Evolutionary conservation across 306 rosid genomes (phyloP).

Genomic region (Nissolia schottii): DNA sequence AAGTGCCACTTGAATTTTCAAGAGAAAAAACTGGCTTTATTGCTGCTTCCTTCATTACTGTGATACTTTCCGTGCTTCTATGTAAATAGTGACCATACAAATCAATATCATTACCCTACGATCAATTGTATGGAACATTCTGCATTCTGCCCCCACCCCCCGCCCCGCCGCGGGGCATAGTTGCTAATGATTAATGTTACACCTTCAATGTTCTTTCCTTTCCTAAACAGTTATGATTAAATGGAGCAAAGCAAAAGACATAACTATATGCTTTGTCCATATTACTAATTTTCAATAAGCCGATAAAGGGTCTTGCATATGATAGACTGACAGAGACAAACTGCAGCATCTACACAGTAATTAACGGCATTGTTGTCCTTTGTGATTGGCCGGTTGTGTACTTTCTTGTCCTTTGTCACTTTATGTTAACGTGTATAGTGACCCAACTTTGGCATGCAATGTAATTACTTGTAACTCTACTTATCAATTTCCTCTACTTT

Average conservation of each 20-base stretch:
- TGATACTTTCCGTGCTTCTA: constrained; percentile 62
- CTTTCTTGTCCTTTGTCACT: neutral
- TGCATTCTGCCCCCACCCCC: no score
- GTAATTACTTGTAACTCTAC: neutral
- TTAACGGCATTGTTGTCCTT: neutral
- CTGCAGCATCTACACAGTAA: neutral
- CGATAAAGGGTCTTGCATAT: neutral
- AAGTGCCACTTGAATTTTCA: constrained; percentile 40
- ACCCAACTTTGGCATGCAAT: neutral
- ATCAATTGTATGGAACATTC: constrained; percentile 31
- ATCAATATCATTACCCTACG: constrained; percentile 33
- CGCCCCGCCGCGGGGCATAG: no score
- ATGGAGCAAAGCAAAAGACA: neutral
- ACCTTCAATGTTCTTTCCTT: neutral
- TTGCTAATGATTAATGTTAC: neutral
- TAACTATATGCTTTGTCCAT: neutral
- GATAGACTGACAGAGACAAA: neutral
- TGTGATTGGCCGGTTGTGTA: neutral
- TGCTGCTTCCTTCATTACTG: constrained; percentile 28
- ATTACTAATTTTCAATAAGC: neutral
- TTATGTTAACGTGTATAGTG: neutral
- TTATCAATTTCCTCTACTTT: neutral
- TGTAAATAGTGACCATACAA: constrained; percentile 76
- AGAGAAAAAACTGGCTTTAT: constrained; percentile 24
- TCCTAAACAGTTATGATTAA: neutral